phyloP scores from a whole-genome alignment of 306 rosid species.

The Fragaria nilgerrensis region DNA sequence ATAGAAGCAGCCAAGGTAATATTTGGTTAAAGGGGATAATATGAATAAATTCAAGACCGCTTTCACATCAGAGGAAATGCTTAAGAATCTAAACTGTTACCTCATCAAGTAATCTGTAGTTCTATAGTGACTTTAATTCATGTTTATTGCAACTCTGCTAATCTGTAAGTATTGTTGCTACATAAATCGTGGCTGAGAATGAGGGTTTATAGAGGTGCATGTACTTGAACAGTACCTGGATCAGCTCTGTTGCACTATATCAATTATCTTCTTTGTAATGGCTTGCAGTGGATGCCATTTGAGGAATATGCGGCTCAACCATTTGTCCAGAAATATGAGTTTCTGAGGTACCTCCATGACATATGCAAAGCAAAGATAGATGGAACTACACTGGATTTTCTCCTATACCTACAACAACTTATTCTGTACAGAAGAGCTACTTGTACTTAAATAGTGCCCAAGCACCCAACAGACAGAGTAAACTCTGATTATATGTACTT shows the following conservation, averaged over 20 bases:
- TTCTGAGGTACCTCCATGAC: constrained; percentile 35
- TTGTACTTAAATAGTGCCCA: constrained; percentile 47
- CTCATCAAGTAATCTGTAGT: background rate
- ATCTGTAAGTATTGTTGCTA: background rate
- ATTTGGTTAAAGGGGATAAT: constrained; percentile 6
- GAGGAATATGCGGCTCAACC: constrained; percentile 67
- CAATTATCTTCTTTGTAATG: constrained; percentile 1
- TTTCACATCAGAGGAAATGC: background rate
- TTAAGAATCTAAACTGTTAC: background rate
- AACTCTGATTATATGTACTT: background rate
- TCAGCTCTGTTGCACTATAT: background rate
- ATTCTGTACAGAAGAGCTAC: constrained; percentile 27
- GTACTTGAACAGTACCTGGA: background rate
- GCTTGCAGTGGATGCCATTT: constrained; percentile 85
- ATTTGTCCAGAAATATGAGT: constrained; percentile 41
- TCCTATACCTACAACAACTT: constrained; percentile 31
- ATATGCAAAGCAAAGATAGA: constrained; percentile 52
- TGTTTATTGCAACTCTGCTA: background rate
- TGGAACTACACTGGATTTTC: constrained; percentile 57
- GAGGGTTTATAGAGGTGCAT: background rate
- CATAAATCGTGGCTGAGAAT: background rate
- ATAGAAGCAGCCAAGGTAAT: constrained; percentile 76
- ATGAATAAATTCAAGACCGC: background rate
- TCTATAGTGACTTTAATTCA: background rate
- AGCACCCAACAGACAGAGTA: constrained; percentile 37